Base-by-base conservation (phyloP, 441 rosid genomes). In the Dalechampia spathulata region DNA sequence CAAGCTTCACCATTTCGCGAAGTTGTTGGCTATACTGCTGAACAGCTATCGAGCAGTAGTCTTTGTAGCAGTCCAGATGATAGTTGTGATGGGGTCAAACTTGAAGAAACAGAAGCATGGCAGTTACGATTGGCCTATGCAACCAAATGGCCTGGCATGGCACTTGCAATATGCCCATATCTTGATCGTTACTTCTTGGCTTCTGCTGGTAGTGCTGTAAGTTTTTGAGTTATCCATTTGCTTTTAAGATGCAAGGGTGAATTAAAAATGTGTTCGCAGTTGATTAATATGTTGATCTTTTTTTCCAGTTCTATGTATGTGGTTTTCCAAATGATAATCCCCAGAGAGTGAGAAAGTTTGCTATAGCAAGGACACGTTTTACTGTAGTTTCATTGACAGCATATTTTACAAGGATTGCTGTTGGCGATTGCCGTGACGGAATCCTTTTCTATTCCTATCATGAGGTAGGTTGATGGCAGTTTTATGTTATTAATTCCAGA, bases 401-500 rank as follows among this genome's bases (percentile, higher is more conserved):
- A 37, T 70, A 85, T 75, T 73, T 68, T 60, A 82, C 87, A 61
- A 82, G 99, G 74, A 93, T 93, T 65, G 97, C 81, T 16, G 97
- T 93, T 67, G 97, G 99, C 52, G 95, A 93, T 73, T 93, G 97
- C 72, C 97, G 99, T 52, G 99, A 93, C 66, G 99, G 99, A 62
- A 79, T 93, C 68, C 85, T 90, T 61, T 93, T 93, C 61, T 93
- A 83, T 68, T 73, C 93, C 37, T 93, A 81, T 76, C 79, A 81
- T 7, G 99, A 85, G 97, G 99, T 93, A 62, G 54, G 80, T 53
- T 38, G 56, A 38, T 55, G 32, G 34, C 49, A n/a, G 37, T 42
- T 53, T 42, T 32, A 20, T 52, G 5, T 37, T n/a, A 3, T 32
- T 26, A 25, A 49, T 49, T 66, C 57, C 53, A 52, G 59, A 6